phyloP scores from a whole-genome alignment of 805 yeast genomes.

The Yarrowia bubula region DNA sequence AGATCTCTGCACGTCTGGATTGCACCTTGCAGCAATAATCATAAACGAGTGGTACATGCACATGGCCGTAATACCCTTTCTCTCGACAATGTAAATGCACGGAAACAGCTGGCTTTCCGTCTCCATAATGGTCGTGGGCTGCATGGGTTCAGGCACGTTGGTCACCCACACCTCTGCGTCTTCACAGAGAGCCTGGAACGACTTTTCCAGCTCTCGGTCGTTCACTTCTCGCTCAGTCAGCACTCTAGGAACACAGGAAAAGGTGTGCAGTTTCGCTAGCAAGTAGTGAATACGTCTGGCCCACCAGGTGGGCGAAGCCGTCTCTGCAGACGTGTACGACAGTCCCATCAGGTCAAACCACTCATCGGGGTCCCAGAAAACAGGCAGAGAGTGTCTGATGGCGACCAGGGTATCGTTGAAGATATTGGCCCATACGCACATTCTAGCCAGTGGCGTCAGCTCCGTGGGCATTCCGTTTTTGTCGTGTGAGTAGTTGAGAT shows the following conservation, averaged over 20 bases:
- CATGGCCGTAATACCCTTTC: constrained; percentile 10
- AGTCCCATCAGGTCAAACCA: constrained; percentile 9
- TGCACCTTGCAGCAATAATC: background rate
- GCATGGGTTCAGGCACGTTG: constrained; percentile 3
- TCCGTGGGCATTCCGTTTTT: background rate
- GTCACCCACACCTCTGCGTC: background rate
- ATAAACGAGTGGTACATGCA: constrained; percentile 21
- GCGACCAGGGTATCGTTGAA: constrained; percentile 23
- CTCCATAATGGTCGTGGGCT: constrained; percentile 4
- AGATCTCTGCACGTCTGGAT: background rate
- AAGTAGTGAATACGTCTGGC: constrained; percentile 11
- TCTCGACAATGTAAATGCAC: background rate
- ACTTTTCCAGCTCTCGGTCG: background rate
- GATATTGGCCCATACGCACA: constrained; percentile 20
- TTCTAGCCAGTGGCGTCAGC: background rate
- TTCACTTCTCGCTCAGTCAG: background rate
- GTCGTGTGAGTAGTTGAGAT: constrained; percentile 4
- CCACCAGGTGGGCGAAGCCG: constrained; percentile 21
- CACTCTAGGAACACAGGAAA: background rate
- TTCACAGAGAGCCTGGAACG: background rate
- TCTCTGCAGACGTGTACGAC: background rate
- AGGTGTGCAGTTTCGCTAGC: constrained; percentile 4
- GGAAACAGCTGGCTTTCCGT: constrained; percentile 2
- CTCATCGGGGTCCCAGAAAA: constrained; percentile 21
- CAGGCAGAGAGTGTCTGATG: constrained; percentile 11